Evolutionary conservation across 2,329 filamentous ascomycete genomes (phyloP), one percentile per base, ranked within the genome.

Genomic region (Phialophora verrucosa): DNA sequence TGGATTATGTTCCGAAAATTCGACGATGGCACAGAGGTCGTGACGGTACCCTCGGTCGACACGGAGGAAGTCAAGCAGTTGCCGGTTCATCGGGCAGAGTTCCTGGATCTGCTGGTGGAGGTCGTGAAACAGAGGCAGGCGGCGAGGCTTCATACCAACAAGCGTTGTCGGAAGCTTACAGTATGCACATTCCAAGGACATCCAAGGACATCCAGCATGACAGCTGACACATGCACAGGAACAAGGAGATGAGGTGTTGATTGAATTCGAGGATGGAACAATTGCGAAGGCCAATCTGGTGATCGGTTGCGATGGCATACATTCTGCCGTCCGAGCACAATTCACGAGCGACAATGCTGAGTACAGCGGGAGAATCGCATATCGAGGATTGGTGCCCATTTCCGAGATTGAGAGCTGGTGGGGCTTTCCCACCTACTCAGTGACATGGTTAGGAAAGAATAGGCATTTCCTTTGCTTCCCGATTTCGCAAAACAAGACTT

Each of bases 31-130:
- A 73, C 69, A 11, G 74, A 78, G 32, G 74, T 78, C 61, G 68
- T 75, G 8, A 76, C 73, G 1, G 65, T 78, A 17, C 70, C 70
- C 10, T 71, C 73, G 14, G 68, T 72, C 31, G 74, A 76, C 35
- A 67, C 67, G n/a, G 64, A 63, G 62, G 31, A 65, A 49, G 2
- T 69, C 31, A 60, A 51, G 42, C 56, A 61, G 27, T 27, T 61
- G 42, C 61, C 65, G 1, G 61, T 67, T 4, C 65, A 64, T 35
- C 49, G 81, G 10, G 79, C 79, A 12, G 74, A 79, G 38, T 81
- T 81, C 61, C 71, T 83, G 25, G 78, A 79, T 58, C 74, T 78
- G 54, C 63, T 83, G 31, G 75, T 82, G 1, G 75, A 78, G 31
- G 63, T 80, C 4, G 70, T 84, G n/a, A 80, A 79, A 0, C 66